Evolutionary conservation across 148 eudicot genomes (phyloP).

Genomic region (Talinum fruticosum): DNA sequence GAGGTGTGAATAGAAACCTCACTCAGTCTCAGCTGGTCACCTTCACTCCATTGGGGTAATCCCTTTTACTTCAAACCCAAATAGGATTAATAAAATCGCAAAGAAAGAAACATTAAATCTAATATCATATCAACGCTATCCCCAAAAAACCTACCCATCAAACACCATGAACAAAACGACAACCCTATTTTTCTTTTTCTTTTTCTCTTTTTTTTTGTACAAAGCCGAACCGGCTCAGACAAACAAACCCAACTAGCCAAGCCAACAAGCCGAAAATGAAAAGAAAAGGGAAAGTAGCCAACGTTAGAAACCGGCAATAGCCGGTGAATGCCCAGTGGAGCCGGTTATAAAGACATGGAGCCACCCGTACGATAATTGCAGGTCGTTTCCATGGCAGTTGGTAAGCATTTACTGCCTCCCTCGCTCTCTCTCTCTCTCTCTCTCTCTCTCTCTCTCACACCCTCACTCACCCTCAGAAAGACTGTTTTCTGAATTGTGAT

Average conservation of each 20-base stretch:
- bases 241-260: background rate
- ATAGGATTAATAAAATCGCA: background rate
- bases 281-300: background rate
- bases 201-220: background rate
- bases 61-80: background rate
- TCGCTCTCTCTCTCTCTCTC: constrained; percentile 4
- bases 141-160: background rate
- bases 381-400: constrained; percentile 67
- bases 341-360: constrained; percentile 25
- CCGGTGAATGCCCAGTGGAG: constrained; percentile 12
- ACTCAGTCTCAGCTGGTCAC: no score
- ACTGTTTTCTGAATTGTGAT: no score
- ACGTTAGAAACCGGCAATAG: constrained; percentile 19
- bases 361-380: constrained; percentile 31
- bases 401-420: constrained; percentile 63
- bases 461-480: background rate
- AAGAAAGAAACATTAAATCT: background rate
- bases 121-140: background rate
- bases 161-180: constrained; percentile 17
- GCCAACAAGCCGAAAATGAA: background rate
- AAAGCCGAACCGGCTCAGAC: background rate
- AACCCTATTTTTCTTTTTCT: background rate
- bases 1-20: no score
- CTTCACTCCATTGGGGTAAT: background rate
- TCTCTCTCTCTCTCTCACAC: constrained; percentile 4